A percentile compares a stretch with the other conserved stretches of the same genome.
phyloP scores from a whole-genome alignment of 2,329 filamentous ascomycete genomes.

The Fusarium stilboides region DNA sequence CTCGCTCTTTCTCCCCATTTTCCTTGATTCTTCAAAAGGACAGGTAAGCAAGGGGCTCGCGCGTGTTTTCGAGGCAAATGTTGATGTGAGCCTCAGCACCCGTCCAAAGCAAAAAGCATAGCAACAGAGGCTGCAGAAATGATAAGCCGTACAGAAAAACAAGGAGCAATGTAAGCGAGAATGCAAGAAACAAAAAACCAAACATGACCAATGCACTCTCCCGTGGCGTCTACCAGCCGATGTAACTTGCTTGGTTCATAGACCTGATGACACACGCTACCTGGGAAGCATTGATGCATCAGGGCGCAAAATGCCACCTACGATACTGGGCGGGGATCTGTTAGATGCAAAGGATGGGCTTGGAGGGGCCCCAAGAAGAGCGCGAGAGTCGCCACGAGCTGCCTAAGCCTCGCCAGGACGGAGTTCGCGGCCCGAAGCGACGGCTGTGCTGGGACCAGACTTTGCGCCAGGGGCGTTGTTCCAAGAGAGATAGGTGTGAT shows the following conservation, averaged over 20 bases:
- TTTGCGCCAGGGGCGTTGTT: conserved; percentile 74
- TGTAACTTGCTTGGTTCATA: conserved; percentile 5
- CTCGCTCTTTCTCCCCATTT: conserved; percentile 26
- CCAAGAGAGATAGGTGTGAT: conserved; percentile 98
- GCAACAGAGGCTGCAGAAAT: conserved; percentile 25
- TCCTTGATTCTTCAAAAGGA: conserved; percentile 21
- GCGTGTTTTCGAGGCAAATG: conserved; percentile 5
- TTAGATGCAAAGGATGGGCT: conserved; percentile 25
- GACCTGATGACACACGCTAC: conserved; percentile 9
- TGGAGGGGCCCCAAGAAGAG: conserved; percentile 30
- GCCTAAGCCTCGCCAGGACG: conserved; percentile 61
- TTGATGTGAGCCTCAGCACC: conserved; percentile 9
- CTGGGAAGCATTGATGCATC: not conserved
- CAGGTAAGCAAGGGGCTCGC: conserved; percentile 9
- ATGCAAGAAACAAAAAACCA: conserved; percentile 30
- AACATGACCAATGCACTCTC: conserved; percentile 30
- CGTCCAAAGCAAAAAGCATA: conserved; percentile 28
- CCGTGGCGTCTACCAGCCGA: not conserved
- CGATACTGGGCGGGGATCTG: conserved; percentile 13
- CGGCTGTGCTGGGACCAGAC: conserved; percentile 59
- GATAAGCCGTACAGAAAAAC: conserved; percentile 43
- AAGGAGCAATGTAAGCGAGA: conserved; percentile 22
- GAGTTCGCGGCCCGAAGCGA: conserved; percentile 71
- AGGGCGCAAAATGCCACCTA: conserved; percentile 4
- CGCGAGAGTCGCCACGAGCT: conserved; percentile 47